phyloP scores from a whole-genome alignment of 2,329 filamentous ascomycete species.

The Fusarium denticulatum region DNA sequence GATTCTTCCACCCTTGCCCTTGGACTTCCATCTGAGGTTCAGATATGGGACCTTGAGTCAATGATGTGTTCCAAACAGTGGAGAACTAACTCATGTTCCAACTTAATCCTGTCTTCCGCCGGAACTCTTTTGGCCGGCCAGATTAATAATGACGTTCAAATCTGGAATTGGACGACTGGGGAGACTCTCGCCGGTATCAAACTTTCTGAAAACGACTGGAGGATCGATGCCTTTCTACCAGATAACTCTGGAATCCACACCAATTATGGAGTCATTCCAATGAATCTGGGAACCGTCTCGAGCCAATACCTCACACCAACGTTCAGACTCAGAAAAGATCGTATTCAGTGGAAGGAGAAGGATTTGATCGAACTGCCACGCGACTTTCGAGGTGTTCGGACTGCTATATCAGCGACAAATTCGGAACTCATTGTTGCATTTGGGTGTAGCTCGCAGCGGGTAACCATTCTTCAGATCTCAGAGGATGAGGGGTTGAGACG shows the following conservation, averaged over 20 bases:
- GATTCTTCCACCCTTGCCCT: background rate
- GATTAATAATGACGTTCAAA: accelerated
- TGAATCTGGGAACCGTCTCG: too few species aligned
- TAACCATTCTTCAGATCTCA: background rate
- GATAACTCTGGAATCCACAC: background rate
- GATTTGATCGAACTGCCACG: background rate
- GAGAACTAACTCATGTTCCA: accelerated
- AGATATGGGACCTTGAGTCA: background rate
- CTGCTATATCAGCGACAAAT: background rate
- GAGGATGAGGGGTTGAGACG: background rate
- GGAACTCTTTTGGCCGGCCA: background rate
- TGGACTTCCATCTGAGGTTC: accelerated
- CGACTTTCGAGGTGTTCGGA: accelerated
- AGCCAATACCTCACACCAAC: background rate
- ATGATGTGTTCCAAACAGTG: accelerated
- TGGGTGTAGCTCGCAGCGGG: accelerated
- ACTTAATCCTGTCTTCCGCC: accelerated
- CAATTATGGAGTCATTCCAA: accelerated
- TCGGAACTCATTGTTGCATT: background rate
- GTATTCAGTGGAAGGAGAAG: background rate
- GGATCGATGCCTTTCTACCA: background rate
- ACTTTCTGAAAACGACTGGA: accelerated
- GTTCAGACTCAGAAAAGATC: background rate
- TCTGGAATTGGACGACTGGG: background rate
- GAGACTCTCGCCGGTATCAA: accelerated